Base-by-base conservation (phyloP, 2,329 filamentous ascomycete genomes). In the Cercospora zeina region DNA sequence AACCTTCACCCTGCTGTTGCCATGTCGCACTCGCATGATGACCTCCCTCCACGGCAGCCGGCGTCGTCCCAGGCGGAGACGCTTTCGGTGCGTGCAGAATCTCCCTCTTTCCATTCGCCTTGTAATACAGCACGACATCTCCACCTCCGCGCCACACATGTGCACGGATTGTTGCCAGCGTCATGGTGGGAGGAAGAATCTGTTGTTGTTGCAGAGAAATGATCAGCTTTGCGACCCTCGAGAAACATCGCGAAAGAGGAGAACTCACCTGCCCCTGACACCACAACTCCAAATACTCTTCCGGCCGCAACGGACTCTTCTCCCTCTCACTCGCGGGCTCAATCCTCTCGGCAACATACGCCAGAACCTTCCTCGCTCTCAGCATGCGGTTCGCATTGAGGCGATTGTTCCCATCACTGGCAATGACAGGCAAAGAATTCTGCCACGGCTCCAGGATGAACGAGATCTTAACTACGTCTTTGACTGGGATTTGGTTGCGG, bases 311-410 rank as follows among this genome's bases (percentile, higher is more conserved):
- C 57, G 85, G 79, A 9, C 87, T 84, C 3, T 45, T 61, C 42
- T 56, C 61, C n/a, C 62, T 37, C 8, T 57, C 82, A 0, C 83
- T 79, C n/a, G 82, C 76, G 3, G 82, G 82, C 69, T 97, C 93
- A 62, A 99, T 93, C 59, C 93, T 85, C 76, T 99, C 95, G 1
- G 92, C 91, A 16, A 99, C 86, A 71, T 99, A 99, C 0, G 87
- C 86, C 62, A 97, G 79, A 21, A 99, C 95, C 81, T 99, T 99
- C 79, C 91, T 93, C 3, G 96, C 91, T 51, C 95, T 86, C 55
- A 99, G 82, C 95, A 99, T 97, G 59, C 93, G 86, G 73, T 97
- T 99, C 10, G 95, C 95, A 74, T 97, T 99, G 56, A 99, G 82
- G 24, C 95, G 88, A 68, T 93, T 93, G 75, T 93, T 96, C 57